These are phyloP conservation scores for Fragaria iinumae DNA, from an alignment of 306 rosid species.

Conservation along the genomic window DNA sequence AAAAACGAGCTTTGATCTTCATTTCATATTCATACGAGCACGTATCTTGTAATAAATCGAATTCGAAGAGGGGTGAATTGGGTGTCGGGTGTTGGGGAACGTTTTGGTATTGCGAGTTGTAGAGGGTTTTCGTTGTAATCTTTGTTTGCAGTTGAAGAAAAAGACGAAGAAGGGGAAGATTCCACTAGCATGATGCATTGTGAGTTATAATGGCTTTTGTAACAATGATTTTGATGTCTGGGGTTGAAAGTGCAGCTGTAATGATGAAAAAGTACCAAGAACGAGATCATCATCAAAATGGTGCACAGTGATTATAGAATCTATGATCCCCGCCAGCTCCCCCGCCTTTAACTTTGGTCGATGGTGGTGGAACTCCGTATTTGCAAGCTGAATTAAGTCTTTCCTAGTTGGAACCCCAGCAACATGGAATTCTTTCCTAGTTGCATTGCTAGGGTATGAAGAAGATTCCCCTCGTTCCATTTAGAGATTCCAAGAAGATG, in stretches of 20 bases:
- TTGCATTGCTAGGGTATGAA: constrained; percentile 8
- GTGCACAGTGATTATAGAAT: neutral
- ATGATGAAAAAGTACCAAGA: neutral
- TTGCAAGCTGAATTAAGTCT: neutral
- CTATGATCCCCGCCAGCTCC: constrained; percentile 3
- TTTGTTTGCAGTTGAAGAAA: neutral
- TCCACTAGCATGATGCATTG: neutral
- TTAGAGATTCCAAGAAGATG: constrained; percentile 60
- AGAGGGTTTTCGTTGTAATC: neutral
- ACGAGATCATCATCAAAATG: neutral
- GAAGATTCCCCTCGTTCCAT: constrained; percentile 52
- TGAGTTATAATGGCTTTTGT: neutral
- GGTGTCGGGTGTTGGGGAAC: neutral
- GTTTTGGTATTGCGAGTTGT: too few species aligned
- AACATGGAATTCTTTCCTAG: constrained; percentile 8
- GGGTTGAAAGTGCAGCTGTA: neutral
- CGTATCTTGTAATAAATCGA: neutral
- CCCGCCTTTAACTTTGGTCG: neutral
- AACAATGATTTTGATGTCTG: constrained; percentile 5
- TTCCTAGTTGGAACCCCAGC: constrained; percentile 15
- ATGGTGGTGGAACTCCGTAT: constrained; percentile 18
- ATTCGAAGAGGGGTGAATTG: neutral
- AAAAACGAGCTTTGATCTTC: neutral
- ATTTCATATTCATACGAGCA: neutral
- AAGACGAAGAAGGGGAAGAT: neutral